Evolutionary conservation across 2,329 filamentous ascomycete genomes (phyloP).

Genomic region (Venturia aucupariae): DNA sequence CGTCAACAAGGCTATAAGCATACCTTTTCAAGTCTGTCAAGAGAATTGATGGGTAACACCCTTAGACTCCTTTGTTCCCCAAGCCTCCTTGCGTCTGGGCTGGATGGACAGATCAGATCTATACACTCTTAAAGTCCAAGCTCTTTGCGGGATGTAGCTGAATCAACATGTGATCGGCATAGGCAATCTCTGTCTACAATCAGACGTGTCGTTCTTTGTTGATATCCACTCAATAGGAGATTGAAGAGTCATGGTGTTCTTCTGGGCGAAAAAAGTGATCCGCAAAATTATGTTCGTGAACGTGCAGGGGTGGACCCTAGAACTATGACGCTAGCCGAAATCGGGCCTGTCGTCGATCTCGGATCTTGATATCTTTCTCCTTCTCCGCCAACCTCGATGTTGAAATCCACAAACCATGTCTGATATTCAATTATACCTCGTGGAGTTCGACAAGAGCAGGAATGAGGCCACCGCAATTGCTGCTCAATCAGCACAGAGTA

Average conservation of each 20-base stretch:
- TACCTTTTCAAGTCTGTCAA: background rate
- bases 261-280: background rate
- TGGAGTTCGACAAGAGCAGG: constrained; percentile 41
- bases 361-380: background rate
- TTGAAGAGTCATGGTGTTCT: background rate
- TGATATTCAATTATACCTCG: constrained; percentile 43
- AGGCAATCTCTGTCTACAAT: background rate
- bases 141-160: background rate
- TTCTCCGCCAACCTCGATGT: background rate
- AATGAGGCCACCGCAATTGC: constrained; percentile 36
- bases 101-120: background rate
- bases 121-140: background rate
- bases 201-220: background rate
- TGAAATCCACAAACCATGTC: constrained; percentile 32
- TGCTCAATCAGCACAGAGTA: constrained; percentile 33
- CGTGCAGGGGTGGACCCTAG: background rate
- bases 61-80: background rate
- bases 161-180: background rate
- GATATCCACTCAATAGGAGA: background rate
- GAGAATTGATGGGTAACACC: background rate
- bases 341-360: background rate
- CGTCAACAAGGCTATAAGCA: background rate
- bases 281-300: background rate
- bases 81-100: background rate
- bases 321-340: background rate